phyloP scores from a whole-genome alignment of 2,329 filamentous ascomycete species.

The Calonectria multiphialidica region DNA sequence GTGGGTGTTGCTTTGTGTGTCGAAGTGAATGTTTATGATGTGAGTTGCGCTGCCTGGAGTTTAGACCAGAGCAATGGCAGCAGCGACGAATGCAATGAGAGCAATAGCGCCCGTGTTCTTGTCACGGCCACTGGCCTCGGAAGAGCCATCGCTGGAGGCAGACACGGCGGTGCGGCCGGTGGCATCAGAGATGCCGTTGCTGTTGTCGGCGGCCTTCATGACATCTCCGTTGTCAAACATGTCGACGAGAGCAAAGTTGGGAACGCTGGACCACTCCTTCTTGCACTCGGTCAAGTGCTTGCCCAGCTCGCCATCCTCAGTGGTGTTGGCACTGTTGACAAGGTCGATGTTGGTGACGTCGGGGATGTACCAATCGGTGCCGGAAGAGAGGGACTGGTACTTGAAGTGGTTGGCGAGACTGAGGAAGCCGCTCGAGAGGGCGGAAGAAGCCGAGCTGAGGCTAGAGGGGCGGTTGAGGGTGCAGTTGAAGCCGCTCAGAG shows the following conservation, averaged over 20 bases:
- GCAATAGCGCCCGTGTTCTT: constrained; percentile 51
- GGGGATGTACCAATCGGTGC: constrained; percentile 66
- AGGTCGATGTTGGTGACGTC: constrained; percentile 69
- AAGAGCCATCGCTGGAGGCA: constrained; percentile 28
- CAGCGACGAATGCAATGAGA: constrained; percentile 58
- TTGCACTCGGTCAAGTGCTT: constrained; percentile 66
- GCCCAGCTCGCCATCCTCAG: constrained; percentile 65
- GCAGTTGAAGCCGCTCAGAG: constrained; percentile 77
- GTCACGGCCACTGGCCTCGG: constrained; percentile 29
- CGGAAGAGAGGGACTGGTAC: constrained; percentile 66
- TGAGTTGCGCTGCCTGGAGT: background rate
- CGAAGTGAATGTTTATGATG: background rate
- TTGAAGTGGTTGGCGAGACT: constrained; percentile 87
- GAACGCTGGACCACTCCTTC: constrained; percentile 69
- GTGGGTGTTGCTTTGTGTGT: background rate
- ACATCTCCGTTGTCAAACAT: constrained; percentile 82
- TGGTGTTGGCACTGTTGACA: constrained; percentile 74
- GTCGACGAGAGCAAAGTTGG: constrained; percentile 84
- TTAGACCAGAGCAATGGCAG: constrained; percentile 53
- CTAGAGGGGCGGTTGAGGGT: constrained; percentile 73
- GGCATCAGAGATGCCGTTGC: constrained; percentile 68
- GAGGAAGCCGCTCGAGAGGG: constrained; percentile 70
- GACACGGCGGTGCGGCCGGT: constrained; percentile 48
- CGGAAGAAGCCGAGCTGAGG: constrained; percentile 61
- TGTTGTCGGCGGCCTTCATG: constrained; percentile 74